A percentile compares a stretch with the other conserved stretches of the same genome.
Conservation (phyloP, 1,284 basidiomycete species). For the Malassezia yamatoensis region DNA sequence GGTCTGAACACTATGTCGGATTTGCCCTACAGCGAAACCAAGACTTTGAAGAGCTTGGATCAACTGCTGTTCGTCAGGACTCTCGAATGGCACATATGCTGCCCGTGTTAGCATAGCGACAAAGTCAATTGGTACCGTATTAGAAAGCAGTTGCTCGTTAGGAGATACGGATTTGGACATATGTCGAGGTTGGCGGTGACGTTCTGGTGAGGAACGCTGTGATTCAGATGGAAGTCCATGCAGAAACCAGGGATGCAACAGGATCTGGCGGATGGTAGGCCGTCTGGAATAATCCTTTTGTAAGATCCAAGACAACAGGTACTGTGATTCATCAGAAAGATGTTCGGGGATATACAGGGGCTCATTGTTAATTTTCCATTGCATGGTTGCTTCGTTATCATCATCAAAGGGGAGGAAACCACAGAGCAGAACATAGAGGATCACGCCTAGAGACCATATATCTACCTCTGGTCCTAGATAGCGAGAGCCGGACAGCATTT, state of each 20-base stretch:
- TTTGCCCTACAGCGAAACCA: slow-evolving; percentile 86
- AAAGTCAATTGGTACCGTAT: slow-evolving; percentile 53
- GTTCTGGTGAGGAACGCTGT: slow-evolving; percentile 8
- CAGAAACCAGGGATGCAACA: slow-evolving; percentile 77
- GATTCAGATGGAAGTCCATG: neutral
- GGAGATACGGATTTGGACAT: neutral
- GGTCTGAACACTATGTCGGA: slow-evolving; percentile 78
- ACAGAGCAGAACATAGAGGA: slow-evolving; percentile 83
- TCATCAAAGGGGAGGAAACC: slow-evolving; percentile 95
- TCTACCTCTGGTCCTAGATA: slow-evolving; percentile 93
- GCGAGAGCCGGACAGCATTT: slow-evolving; percentile 79
- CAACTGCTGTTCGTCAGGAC: slow-evolving; percentile 63
- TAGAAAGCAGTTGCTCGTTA: neutral
- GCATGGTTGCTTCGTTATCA: slow-evolving; percentile 84
- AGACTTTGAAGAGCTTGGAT: slow-evolving; percentile 64
- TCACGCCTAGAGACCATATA: slow-evolving; percentile 91
- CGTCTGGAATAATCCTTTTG: slow-evolving; percentile 67
- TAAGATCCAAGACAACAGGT: slow-evolving; percentile 69
- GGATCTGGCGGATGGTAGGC: slow-evolving; percentile 69
- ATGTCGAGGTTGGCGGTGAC: neutral
- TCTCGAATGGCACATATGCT: slow-evolving; percentile 72
- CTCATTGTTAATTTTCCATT: slow-evolving; percentile 71
- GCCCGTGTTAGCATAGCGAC: slow-evolving; percentile 61
- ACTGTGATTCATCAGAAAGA: slow-evolving; percentile 76
- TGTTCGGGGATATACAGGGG: slow-evolving; percentile 69